These are phyloP conservation scores for Hymenoscyphus occultus DNA, from an alignment of 2,329 filamentous ascomycete species.

Conservation along the genomic window DNA sequence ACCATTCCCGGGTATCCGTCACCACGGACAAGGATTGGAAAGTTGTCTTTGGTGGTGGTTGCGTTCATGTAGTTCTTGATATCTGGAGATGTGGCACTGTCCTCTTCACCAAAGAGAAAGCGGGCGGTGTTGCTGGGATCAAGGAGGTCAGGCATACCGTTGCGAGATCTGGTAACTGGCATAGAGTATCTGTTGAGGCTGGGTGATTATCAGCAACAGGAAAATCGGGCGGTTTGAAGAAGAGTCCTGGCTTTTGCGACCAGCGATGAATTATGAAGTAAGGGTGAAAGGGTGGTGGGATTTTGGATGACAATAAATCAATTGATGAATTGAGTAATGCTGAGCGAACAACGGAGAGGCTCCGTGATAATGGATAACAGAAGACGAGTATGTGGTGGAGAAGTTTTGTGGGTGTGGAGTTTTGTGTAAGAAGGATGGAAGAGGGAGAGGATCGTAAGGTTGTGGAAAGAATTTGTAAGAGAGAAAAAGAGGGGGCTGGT, in stretches of 20 bases:
- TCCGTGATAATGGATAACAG: slow-evolving; percentile 2
- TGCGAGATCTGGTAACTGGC: slow-evolving; percentile 74
- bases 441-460: not conserved
- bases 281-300: slow-evolving; percentile 5
- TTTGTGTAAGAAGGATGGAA: not conserved
- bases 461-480: not conserved
- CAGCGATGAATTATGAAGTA: slow-evolving; percentile 13
- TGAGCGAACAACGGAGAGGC: not conserved
- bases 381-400: not conserved
- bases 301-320: not conserved
- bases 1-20: slow-evolving; percentile 40
- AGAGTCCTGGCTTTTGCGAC: slow-evolving; percentile 1
- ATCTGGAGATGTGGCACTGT: slow-evolving; percentile 49
- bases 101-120: slow-evolving; percentile 82
- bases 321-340: slow-evolving; percentile 3
- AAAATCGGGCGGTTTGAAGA: slow-evolving; percentile 4
- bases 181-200: slow-evolving; percentile 91
- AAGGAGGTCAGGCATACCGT: slow-evolving; percentile 61
- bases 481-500: not conserved
- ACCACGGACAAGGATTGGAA: slow-evolving; percentile 76
- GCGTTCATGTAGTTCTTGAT: slow-evolving; percentile 68
- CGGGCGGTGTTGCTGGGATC: slow-evolving; percentile 83
- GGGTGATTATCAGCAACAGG: slow-evolving; percentile 27
- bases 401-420: not conserved
- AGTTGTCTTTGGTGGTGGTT: slow-evolving; percentile 76